A percentile compares a stretch with the other conserved stretches of the same genome.
These are phyloP conservation scores for Plantago major DNA, from an alignment of 257 asterid species.

Conservation along the genomic window DNA sequence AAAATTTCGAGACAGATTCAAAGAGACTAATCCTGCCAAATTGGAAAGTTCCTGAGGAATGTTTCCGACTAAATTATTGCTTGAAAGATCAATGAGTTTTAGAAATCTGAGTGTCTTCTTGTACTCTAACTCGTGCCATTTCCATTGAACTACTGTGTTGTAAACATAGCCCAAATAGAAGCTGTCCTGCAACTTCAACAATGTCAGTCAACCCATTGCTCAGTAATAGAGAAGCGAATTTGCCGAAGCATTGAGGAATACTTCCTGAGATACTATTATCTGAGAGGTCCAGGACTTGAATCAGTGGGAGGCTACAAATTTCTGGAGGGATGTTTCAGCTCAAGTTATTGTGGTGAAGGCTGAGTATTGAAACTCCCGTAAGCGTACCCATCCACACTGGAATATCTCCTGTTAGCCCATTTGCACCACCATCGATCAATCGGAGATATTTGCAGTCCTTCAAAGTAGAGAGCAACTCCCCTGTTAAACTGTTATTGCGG, in stretches of 20 bases:
- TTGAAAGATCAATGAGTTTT: too few species aligned
- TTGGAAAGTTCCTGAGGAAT: too few species aligned
- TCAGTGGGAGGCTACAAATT: conserved; percentile 25
- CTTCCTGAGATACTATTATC: conserved; percentile 27
- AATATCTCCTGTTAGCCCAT: conserved; percentile 10
- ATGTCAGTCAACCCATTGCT: too few species aligned
- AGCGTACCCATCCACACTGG: background rate
- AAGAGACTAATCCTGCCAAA: too few species aligned
- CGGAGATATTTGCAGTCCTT: conserved; percentile 17
- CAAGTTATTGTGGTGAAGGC: background rate
- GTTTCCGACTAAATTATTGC: too few species aligned
- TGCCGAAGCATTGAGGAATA: conserved; percentile 33
- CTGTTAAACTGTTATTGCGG: conserved; percentile 24
- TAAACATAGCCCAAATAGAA: too few species aligned
- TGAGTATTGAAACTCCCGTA: background rate
- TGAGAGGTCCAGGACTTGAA: conserved; percentile 40
- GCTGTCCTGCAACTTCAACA: conserved; percentile 13
- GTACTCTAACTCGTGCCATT: too few species aligned
- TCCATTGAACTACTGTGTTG: too few species aligned
- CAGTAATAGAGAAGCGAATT: background rate
- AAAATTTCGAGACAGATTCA: too few species aligned
- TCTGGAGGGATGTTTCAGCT: conserved; percentile 3
- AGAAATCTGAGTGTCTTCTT: too few species aligned
- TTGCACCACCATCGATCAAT: conserved; percentile 33
- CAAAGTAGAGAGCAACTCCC: conserved; percentile 30